phyloP scores from a whole-genome alignment of 2,329 filamentous ascomycete species.

The Blumeriella jaapii region DNA sequence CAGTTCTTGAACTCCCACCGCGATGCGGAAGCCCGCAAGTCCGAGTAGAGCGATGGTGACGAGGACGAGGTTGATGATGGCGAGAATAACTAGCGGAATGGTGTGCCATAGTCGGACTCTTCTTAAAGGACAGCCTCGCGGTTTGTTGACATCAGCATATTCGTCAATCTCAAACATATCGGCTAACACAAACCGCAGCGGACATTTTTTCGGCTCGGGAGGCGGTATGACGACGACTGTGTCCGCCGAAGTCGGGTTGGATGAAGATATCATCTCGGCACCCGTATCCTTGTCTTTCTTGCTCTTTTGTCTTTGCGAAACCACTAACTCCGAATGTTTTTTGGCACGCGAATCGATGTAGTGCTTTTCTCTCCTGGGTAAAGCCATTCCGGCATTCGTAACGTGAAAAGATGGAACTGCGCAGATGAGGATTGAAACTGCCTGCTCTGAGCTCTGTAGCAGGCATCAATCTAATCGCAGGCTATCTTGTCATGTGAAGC shows the following conservation, averaged over 20 bases:
- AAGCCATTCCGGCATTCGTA: slow-evolving; percentile 14
- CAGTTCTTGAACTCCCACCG: slow-evolving; percentile 10
- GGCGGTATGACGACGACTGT: slow-evolving; percentile 7
- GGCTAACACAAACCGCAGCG: slow-evolving; percentile 20
- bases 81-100: slow-evolving; percentile 21
- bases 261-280: slow-evolving; percentile 15
- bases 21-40: slow-evolving; percentile 19
- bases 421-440: neutral
- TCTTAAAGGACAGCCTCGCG: slow-evolving; percentile 16
- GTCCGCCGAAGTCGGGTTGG: slow-evolving; percentile 8
- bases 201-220: slow-evolving; percentile 16
- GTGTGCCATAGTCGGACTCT: slow-evolving; percentile 24
- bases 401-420: slow-evolving; percentile 5
- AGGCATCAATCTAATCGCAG: neutral
- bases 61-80: slow-evolving; percentile 21
- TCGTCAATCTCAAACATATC: slow-evolving; percentile 16
- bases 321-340: slow-evolving; percentile 15
- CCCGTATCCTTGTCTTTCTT: slow-evolving; percentile 22
- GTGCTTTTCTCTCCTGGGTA: slow-evolving; percentile 21
- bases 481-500: slow-evolving; percentile 7
- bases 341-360: slow-evolving; percentile 17
- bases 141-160: slow-evolving; percentile 8
- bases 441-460: neutral
- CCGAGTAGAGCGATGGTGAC: slow-evolving; percentile 22
- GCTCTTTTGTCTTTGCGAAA: slow-evolving; percentile 16